Evolutionary conservation across 140 eudicot species (phyloP).

Genomic region (Stevia rebaudiana): DNA sequence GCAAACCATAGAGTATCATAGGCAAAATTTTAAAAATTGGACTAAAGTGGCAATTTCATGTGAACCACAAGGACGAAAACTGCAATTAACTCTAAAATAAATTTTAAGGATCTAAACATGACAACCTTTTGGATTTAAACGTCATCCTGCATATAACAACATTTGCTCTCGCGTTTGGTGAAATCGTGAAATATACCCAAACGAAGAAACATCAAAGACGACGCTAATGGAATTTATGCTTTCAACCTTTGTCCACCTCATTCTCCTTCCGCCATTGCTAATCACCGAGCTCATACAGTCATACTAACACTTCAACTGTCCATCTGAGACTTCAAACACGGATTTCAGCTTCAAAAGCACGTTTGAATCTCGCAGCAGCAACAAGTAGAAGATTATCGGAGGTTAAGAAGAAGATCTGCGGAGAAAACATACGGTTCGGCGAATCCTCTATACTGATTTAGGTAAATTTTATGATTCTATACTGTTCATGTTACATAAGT

Average conservation of each 20-base stretch:
- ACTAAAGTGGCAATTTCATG: too few relatives aligned
- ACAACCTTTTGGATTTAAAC: not conserved
- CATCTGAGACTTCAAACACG: not conserved
- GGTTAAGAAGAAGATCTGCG: constrained; percentile 26
- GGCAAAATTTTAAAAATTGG: too few relatives aligned
- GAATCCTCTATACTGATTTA: constrained; percentile 2
- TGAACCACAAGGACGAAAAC: too few relatives aligned
- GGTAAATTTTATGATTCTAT: constrained; percentile 4
- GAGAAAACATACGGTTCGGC: not conserved
- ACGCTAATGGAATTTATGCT: constrained; percentile 19
- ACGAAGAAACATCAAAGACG: constrained; percentile 17
- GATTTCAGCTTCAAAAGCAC: constrained; percentile 8
- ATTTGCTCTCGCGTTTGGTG: not conserved
- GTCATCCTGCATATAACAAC: not conserved
- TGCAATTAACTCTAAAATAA: too few relatives aligned
- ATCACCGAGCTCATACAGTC: constrained; percentile 14
- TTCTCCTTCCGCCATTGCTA: constrained; percentile 27
- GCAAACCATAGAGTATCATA: too few relatives aligned
- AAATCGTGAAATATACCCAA: constrained; percentile 11
- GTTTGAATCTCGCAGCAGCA: constrained; percentile 18
- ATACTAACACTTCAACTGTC: constrained; percentile 10
- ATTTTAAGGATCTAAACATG: not conserved
- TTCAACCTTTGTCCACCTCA: constrained; percentile 23
- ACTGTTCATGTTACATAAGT: not conserved
- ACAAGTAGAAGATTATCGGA: not conserved